Base-by-base conservation (phyloP, 2,329 filamentous ascomycete species). In the Grosmannia huntii region DNA sequence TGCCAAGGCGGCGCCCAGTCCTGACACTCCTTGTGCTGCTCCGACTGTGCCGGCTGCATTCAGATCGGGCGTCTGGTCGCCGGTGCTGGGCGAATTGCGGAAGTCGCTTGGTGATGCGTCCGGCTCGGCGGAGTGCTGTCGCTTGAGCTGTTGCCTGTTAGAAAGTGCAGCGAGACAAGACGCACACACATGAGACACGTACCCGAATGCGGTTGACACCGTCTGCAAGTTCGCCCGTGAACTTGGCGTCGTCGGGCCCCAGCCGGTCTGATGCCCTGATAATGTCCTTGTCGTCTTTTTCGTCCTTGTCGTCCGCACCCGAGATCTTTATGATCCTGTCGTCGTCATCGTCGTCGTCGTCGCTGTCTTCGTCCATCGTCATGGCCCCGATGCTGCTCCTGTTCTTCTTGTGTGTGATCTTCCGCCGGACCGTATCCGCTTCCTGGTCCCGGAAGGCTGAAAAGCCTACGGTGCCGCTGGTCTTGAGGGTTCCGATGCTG, bases 401-500 rank as follows among this genome's bases (percentile, higher is more conserved):
- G 33, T 60, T 62, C 23, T 59, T 58, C 74, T 82, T 84, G 71
- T 84, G 85, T 60, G 77, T 75, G 2, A 85, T 85, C 60, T 77
- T 77, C 66, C 83, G 83, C 58, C 76, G 73, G 3, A 76, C 69
- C 1, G 76, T 73, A 57, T 82, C 78, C 19, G 77, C 72, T 48
- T 82, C 78, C 59, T 79, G 77, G 62, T 95, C 90, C 57, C 92
- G 83, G 75, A 96, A 96, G 16, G 88, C 83, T 3, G 90, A 86
- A 69, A 96, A 97, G 41, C 91, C 91, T 53, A 95, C 89, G 0
- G 90, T 92, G 28, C 91, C 90, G n/a, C 83, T 83, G 3, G 88
- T 80, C 69, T 95, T 95, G 25, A 97, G 76, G 0, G 91, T 90
- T 3, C 86, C 87, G 11, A 97, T 79, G 59, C 81, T 90, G 16